Base-by-base conservation (phyloP, 2,329 filamentous ascomycete species). In the Aspergillus versicolor region DNA sequence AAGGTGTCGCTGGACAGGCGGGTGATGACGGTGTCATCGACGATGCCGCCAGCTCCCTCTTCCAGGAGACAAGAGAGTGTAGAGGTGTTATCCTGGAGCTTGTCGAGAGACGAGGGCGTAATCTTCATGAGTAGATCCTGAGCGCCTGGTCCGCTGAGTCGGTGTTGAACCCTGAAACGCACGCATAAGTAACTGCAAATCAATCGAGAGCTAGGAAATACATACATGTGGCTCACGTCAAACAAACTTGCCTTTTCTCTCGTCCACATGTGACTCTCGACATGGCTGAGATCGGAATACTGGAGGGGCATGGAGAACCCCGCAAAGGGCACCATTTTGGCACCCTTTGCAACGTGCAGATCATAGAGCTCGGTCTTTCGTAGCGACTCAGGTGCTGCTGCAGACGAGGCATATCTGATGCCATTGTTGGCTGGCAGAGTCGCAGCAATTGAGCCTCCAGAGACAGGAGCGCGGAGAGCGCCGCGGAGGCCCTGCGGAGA, bases 261-360 rank as follows among this genome's bases (percentile, higher is more conserved):
- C 15, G 94, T 97, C 83, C 93, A 97, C 67, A 87, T 83, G 80
- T 97, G 94, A 52, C 91, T 96, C 60, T 92, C 90, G 64, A 85
- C 82, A 62, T 97, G 88, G 65, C 88, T 88, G 63, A 90, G 82
- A 63, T 87, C 84, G 34, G 82, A 77, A 79, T 97, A 99, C 75
- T 94, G 89, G 44, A 99, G 87, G 7, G 94, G 94, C 91, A 99
- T 97, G 66, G 85, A 82, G 79, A 88, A 96, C 64, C 91, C 92
- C 62, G 90, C 93, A 76, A 97, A 99, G n/a, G 91, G 90, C 49
- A 97, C 93, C 86, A 97, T 94, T 79, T 96, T 97, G 64, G 84
- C 94, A 65, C 91, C 91, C 70, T 90, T 81, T 57, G 84, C 82
- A 61, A 92, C 69, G 74, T 96, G 90, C 21, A 95, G 79, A 67